Conservation (phyloP, 1,139 yeast species). For the Debaryomyces nepalensis region DNA sequence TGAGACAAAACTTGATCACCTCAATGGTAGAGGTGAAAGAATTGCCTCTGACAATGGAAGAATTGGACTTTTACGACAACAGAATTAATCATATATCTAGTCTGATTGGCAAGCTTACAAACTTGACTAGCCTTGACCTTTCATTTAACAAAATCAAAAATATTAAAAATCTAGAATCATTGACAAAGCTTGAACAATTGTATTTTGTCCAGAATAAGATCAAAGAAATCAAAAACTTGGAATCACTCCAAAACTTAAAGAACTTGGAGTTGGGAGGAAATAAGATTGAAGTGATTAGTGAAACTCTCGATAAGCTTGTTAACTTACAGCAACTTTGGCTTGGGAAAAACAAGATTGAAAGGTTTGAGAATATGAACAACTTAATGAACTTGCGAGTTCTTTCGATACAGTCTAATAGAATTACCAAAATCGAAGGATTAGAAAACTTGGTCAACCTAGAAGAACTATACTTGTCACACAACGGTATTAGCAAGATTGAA, state of each 20-base stretch:
- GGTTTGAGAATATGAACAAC: slow-evolving; percentile 64
- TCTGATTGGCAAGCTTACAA: slow-evolving; percentile 61
- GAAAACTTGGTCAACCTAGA: slow-evolving; percentile 73
- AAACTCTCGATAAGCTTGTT: slow-evolving; percentile 55
- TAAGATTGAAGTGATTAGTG: slow-evolving; percentile 65
- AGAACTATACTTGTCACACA: slow-evolving; percentile 88
- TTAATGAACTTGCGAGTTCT: slow-evolving; percentile 70
- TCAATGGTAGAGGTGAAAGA: slow-evolving; percentile 72
- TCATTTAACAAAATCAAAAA: slow-evolving; percentile 90
- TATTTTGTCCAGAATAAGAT: slow-evolving; percentile 92
- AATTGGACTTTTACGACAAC: slow-evolving; percentile 90
- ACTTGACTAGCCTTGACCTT: slow-evolving; percentile 70
- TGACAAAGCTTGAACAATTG: slow-evolving; percentile 65
- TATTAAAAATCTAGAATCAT: slow-evolving; percentile 75
- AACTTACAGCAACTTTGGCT: slow-evolving; percentile 84
- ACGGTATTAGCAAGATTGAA: slow-evolving; percentile 75
- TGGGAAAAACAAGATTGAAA: slow-evolving; percentile 81
- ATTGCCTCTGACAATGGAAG: slow-evolving; percentile 63
- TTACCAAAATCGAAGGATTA: slow-evolving; percentile 80
- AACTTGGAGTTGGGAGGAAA: slow-evolving; percentile 94
- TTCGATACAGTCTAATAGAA: slow-evolving; percentile 86
- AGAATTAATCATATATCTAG: slow-evolving; percentile 83
- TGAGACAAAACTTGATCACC: slow-evolving; percentile 84
- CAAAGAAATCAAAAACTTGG: slow-evolving; percentile 68
- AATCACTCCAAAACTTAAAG: slow-evolving; percentile 57